Percentiles rank a stretch among this genome's conserved stretches.
These are phyloP conservation scores for Thraustochytrium striatum DNA, from an alignment of 352 stramenopile species.

Conservation along the genomic window DNA sequence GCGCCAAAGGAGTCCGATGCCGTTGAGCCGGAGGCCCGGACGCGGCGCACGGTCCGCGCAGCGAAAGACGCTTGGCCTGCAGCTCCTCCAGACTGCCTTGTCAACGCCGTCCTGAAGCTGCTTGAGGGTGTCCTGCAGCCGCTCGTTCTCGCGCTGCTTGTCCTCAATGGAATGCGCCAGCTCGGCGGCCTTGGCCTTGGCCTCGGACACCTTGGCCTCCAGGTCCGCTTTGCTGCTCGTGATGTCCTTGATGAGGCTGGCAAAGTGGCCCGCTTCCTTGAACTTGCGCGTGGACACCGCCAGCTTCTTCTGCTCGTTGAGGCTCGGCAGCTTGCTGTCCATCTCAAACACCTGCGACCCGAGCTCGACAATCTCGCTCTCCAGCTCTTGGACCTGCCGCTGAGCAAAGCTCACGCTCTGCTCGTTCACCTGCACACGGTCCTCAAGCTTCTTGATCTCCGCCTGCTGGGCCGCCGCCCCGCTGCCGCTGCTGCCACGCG, in stretches of 20 bases:
- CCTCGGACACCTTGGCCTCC: background rate
- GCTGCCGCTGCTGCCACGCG: background rate
- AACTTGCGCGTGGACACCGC: conserved; percentile 41
- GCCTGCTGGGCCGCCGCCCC: background rate
- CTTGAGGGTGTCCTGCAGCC: background rate
- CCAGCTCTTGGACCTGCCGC: conserved; percentile 34
- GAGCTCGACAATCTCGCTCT: conserved; percentile 4
- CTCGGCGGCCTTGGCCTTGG: background rate
- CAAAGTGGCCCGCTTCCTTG: conserved; percentile 27
- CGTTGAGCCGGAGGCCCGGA: conserved; percentile 1
- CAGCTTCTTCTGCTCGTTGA: conserved; percentile 42
- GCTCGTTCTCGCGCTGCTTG: background rate
- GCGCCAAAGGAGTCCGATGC: conserved; percentile 25
- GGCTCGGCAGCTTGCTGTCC: conserved; percentile 17
- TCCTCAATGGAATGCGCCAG: background rate
- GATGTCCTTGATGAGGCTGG: conserved; percentile 36
- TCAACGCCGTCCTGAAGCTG: conserved; percentile 25
- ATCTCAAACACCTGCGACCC: conserved; percentile 1
- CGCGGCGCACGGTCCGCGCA: background rate
- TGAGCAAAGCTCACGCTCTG: conserved; percentile 32
- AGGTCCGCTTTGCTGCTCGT: background rate
- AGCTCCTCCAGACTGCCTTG: background rate
- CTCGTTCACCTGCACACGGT: conserved; percentile 3
- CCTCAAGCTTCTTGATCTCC: conserved; percentile 30
- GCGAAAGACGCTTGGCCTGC: conserved; percentile 3